Percentiles rank a stretch among this genome's conserved stretches.
These are phyloP conservation scores for Naegleria fowleri DNA, from an alignment of 208 protist genomes.

Conservation along the genomic window DNA sequence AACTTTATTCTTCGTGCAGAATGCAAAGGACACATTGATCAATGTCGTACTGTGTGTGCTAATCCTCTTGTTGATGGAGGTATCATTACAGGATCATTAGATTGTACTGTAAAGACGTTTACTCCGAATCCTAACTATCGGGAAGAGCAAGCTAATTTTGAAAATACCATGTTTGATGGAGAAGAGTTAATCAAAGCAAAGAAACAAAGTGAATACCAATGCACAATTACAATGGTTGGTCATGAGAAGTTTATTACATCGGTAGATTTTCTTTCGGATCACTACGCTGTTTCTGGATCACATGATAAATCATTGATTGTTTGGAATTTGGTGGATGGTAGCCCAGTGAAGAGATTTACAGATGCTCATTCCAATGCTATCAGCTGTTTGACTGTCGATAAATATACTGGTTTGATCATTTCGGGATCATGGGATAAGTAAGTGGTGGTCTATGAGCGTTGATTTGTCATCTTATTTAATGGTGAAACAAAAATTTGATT, in stretches of 20 bases:
- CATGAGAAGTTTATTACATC: slow-evolving; percentile 3
- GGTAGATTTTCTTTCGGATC: neutral
- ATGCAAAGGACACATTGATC: neutral
- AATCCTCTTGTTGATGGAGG: neutral
- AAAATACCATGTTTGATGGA: neutral
- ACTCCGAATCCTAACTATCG: neutral
- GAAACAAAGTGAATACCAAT: slow-evolving; percentile 2
- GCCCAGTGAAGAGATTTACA: neutral
- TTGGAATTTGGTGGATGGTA: neutral
- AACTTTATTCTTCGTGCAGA: neutral
- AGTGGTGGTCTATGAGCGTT: neutral
- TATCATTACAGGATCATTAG: slow-evolving; percentile 17
- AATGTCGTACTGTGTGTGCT: neutral
- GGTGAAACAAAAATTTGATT: too few species aligned
- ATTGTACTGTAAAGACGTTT: neutral
- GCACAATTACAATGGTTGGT: neutral
- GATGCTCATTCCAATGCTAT: neutral
- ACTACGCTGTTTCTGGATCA: neutral
- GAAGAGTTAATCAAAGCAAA: neutral
- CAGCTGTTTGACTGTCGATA: neutral
- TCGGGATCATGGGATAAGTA: neutral
- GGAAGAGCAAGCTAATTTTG: neutral
- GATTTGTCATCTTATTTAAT: too few species aligned
- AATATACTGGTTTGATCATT: neutral
- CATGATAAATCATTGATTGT: neutral